Conservation (phyloP, 768 basidiomycete species). For the Steccherinum ochraceum region DNA sequence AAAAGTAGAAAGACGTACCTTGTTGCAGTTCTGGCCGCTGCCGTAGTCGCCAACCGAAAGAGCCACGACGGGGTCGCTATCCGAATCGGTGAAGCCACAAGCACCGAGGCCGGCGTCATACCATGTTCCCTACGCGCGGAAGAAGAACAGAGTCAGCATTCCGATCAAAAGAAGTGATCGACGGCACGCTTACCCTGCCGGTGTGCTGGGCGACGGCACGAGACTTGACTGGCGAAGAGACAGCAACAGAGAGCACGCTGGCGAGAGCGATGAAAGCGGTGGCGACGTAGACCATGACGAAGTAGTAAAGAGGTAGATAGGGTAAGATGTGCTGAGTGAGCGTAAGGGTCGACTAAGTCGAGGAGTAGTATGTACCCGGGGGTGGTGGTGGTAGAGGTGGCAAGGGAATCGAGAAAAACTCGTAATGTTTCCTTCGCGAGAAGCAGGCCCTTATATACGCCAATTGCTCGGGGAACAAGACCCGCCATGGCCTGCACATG, state of each 20-base stretch:
- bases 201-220: neutral
- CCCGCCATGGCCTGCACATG: too few relatives aligned
- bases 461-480: neutral
- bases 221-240: neutral
- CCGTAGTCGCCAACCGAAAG: slow-evolving; percentile 45
- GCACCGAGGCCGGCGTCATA: slow-evolving; percentile 33
- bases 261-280: slow-evolving; percentile 27
- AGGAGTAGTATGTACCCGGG: neutral
- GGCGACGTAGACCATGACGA: neutral
- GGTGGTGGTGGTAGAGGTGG: neutral
- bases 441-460: neutral
- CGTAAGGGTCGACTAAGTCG: neutral
- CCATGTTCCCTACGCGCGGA: slow-evolving; percentile 22
- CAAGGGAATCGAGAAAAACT: neutral
- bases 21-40: slow-evolving; percentile 49
- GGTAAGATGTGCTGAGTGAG: neutral
- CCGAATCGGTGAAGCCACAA: slow-evolving; percentile 30
- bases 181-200: neutral
- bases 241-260: slow-evolving; percentile 20
- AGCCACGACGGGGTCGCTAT: slow-evolving; percentile 28
- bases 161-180: neutral
- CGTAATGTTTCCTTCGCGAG: neutral
- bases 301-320: neutral
- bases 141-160: neutral
- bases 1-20: slow-evolving; percentile 33